Percentiles rank a stretch among this genome's conserved stretches.
Conservation (phyloP, 106 monocot genomes). For the Acanthochlamys bracteata region DNA sequence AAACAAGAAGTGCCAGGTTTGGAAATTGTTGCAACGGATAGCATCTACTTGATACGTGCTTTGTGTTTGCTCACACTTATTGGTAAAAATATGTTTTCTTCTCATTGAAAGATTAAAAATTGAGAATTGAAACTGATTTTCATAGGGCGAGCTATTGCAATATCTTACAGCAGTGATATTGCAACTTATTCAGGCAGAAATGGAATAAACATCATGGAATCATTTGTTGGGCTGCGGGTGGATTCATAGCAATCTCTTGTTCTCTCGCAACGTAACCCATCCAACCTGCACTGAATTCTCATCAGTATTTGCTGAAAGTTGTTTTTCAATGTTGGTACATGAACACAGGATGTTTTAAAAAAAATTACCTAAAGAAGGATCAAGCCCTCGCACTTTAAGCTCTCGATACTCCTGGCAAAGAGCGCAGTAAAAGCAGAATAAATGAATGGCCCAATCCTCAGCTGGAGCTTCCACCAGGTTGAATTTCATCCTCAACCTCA, state of each 20-base stretch:
- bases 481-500: slow-evolving; percentile 37
- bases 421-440: slow-evolving; percentile 49
- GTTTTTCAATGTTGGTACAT: background rate
- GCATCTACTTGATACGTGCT: too few relatives aligned
- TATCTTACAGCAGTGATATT: background rate
- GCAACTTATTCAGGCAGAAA: background rate
- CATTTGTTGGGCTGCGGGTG: background rate
- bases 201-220: background rate
- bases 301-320: background rate
- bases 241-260: background rate
- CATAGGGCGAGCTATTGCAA: background rate
- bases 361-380: slow-evolving; percentile 44
- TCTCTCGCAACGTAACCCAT: slow-evolving; percentile 4
- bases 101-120: too few relatives aligned
- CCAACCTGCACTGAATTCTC: background rate
- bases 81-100: too few relatives aligned
- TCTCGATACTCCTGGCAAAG: slow-evolving; percentile 74
- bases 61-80: too few relatives aligned
- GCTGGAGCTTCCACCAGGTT: slow-evolving; percentile 44
- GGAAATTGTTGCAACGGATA: too few relatives aligned
- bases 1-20: too few relatives aligned
- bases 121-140: too few relatives aligned
- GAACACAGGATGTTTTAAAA: background rate
- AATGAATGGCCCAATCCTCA: slow-evolving; percentile 51
- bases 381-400: slow-evolving; percentile 42